Percentiles rank a stretch among this genome's conserved stretches.
phyloP scores from a whole-genome alignment of 768 basidiomycete species.

The Suillus tomentosus region DNA sequence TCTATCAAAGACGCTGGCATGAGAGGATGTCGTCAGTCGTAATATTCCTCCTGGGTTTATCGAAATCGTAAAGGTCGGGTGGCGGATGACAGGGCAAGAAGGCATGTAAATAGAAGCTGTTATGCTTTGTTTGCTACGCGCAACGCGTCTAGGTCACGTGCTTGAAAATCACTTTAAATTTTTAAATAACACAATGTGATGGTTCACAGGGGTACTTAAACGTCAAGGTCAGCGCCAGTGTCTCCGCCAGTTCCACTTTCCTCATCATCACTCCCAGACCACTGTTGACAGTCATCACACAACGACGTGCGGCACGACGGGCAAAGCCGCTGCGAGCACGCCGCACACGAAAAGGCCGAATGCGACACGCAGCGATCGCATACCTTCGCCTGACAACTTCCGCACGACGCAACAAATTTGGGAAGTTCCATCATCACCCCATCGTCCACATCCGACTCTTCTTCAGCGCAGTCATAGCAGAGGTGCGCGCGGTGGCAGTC shows the following conservation, averaged over 20 bases:
- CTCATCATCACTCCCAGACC: neutral
- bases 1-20: neutral
- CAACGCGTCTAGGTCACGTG: conserved; percentile 2
- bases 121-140: neutral
- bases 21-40: neutral
- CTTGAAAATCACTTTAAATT: neutral
- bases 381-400: neutral
- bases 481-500: neutral
- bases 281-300: neutral
- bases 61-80: neutral
- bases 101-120: neutral
- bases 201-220: neutral
- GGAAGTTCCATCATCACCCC: neutral
- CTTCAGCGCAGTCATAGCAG: conserved; percentile 1
- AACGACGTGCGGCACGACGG: neutral
- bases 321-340: neutral
- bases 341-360: neutral
- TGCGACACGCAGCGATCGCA: conserved; percentile 2
- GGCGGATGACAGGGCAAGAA: conserved; percentile 1
- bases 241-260: neutral
- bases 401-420: neutral
- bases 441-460: neutral
- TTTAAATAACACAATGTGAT: neutral
- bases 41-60: neutral
- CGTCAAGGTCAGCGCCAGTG: neutral